Percentiles rank a stretch among this genome's conserved stretches.
phyloP scores from a whole-genome alignment of 345 rosid species.

The Excoecaria agallocha region DNA sequence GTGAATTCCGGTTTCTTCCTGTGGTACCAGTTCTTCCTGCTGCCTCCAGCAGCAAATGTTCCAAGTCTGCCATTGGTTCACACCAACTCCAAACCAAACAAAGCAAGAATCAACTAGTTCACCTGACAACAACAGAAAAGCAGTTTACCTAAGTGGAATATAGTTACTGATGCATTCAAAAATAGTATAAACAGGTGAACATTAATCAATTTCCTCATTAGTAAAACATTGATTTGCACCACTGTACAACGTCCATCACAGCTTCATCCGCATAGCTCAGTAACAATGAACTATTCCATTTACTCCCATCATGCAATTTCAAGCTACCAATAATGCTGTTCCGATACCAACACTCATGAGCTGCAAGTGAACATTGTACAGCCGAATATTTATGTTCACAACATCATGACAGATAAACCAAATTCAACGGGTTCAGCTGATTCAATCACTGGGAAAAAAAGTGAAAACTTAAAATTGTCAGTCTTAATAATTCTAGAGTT shows the following conservation, averaged over 20 bases:
- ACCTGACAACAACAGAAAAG: neutral
- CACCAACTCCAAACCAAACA: neutral
- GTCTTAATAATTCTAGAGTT: neutral
- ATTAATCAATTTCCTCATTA: neutral
- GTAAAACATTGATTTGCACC: neutral
- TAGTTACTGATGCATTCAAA: neutral
- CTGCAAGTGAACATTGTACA: neutral
- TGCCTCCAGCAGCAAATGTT: slow-evolving; percentile 89
- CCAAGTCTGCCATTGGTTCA: slow-evolving; percentile 77
- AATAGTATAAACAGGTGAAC: neutral
- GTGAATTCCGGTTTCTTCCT: slow-evolving; percentile 57
- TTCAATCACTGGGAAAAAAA: neutral
- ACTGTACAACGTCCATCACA: neutral
- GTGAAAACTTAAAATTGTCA: neutral
- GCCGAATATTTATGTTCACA: neutral
- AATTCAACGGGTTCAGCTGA: neutral
- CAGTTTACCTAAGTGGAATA: neutral
- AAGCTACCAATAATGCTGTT: neutral
- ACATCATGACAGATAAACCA: neutral
- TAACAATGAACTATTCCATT: neutral
- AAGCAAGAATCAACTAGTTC: neutral
- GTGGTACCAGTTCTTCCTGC: slow-evolving; percentile 79
- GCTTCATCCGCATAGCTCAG: neutral
- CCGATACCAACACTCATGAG: neutral
- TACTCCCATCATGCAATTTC: neutral